Evolutionary conservation across 306 rosid species (phyloP).

Genomic region (Prunus kanzakura): DNA sequence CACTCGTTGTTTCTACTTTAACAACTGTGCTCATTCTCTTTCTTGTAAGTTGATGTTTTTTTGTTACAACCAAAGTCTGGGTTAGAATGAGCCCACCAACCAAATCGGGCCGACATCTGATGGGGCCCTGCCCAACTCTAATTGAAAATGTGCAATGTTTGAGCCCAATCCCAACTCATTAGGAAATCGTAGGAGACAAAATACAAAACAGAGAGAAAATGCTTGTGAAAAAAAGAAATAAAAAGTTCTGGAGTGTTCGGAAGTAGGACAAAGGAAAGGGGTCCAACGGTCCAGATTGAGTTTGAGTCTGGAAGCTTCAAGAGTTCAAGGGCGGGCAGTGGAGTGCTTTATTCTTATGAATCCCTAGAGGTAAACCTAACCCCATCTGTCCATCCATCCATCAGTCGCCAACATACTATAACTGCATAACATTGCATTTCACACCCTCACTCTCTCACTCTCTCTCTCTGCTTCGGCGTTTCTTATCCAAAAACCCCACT

Average conservation of each 20-base stretch:
- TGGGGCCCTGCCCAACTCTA: not conserved
- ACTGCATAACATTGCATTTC: not conserved
- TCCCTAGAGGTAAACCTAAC: not conserved
- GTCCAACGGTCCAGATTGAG: constrained; percentile 25
- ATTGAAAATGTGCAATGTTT: not conserved
- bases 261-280: constrained; percentile 15
- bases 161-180: not conserved
- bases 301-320: constrained; percentile 23
- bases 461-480: not conserved
- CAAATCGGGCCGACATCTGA: no score
- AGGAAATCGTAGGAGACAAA: not conserved
- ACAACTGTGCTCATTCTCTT: no score
- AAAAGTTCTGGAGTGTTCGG: constrained; percentile 31
- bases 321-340: not conserved
- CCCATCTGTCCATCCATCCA: not conserved
- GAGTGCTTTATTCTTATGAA: not conserved
- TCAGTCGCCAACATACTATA: not conserved
- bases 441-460: not conserved
- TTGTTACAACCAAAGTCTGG: no score
- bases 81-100: no score
- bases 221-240: no score
- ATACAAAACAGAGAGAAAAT: no score
- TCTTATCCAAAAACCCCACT: constrained; percentile 32
- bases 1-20: no score
- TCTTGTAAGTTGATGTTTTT: no score